Base-by-base conservation (phyloP, 2,329 filamentous ascomycete genomes). In the Stachybotrys echinatus region DNA sequence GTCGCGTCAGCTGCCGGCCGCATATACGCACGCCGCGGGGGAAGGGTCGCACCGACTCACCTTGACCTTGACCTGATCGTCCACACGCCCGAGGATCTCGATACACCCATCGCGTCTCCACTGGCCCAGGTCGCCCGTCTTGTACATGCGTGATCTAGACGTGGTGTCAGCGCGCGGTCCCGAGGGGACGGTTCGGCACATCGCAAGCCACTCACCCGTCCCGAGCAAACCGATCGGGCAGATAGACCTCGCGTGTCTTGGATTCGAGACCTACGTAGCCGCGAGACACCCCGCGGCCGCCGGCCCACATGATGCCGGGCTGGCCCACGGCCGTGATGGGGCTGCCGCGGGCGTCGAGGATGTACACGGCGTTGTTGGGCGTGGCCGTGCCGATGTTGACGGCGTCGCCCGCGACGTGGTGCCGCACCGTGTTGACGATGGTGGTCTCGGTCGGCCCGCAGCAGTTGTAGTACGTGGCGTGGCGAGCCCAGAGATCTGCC, bases 61-160 rank as follows among this genome's bases (percentile, higher is more conserved):
- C 65, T 81, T 80, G 58, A 84, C 73, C 63, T 84, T 84, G 52
- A 84, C 76, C 58, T 84, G 81, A 52, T 83, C 80, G 55, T 84
- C 81, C n/a, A 70, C 70, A 34, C 80, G 74, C 4, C 81, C 80
- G 31, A 81, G 71, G 20, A 76, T 79, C 42, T 80, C 71, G 37
- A 84, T 67, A 22, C 70, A 72, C 12, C 81, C 80, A 55, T 80
- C 74, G 2, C 67, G 59, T 37, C 70, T 68, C 79, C 80, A 83
- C 12, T 70, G 68, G 18, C 75, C 79, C 20, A 84, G 69, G 55
- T 84, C 81, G 6, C 80, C 81, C 2, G 81, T 84, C 56, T 80
- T 79, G 64, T 80, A 84, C 75, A 83, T 82, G 55, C 67, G 67
- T 3, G 65, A 67, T 3, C 72, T 75, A 42, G n/a, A 34, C 14